phyloP scores from a whole-genome alignment of 805 yeast species.

The Wickerhamiella spandovensis region DNA sequence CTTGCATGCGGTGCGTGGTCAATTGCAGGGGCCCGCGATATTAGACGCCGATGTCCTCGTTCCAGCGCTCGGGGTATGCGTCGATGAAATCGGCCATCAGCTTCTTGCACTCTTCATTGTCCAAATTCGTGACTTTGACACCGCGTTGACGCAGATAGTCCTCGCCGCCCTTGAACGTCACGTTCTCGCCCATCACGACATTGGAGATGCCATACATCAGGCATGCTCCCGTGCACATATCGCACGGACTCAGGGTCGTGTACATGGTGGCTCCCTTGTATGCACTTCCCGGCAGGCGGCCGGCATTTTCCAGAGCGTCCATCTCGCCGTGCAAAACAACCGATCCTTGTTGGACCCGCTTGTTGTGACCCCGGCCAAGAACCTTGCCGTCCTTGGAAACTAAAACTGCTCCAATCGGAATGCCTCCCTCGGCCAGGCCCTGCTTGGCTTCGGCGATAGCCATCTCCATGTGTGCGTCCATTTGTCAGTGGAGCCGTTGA shows the following conservation, averaged over 20 bases:
- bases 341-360: conserved; percentile 73
- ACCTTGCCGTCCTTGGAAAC: conserved; percentile 64
- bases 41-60: conserved; percentile 27
- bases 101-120: conserved; percentile 29
- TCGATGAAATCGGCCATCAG: conserved; percentile 68
- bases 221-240: conserved; percentile 93
- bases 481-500: not conserved
- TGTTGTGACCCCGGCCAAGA: conserved; percentile 80
- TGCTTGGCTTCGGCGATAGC: conserved; percentile 25
- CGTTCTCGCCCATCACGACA: conserved; percentile 82
- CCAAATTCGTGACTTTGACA: conserved; percentile 30
- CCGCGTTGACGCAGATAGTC: conserved; percentile 54
- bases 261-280: conserved; percentile 83
- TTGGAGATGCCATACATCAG: conserved; percentile 77
- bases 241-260: conserved; percentile 85
- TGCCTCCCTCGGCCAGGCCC: conserved; percentile 70
- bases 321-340: conserved; percentile 89
- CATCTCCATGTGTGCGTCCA: conserved; percentile 11
- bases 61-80: conserved; percentile 30
- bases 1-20: too few relatives aligned
- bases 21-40: too few relatives aligned
- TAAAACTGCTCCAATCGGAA: conserved; percentile 75
- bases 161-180: conserved; percentile 73
- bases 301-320: conserved; percentile 78
- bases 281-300: conserved; percentile 64